Evolutionary conservation across 2,329 filamentous ascomycete species (phyloP), one percentile per base, ranked within the genome.

Genomic region (Neopestalotiopsis sp.): DNA sequence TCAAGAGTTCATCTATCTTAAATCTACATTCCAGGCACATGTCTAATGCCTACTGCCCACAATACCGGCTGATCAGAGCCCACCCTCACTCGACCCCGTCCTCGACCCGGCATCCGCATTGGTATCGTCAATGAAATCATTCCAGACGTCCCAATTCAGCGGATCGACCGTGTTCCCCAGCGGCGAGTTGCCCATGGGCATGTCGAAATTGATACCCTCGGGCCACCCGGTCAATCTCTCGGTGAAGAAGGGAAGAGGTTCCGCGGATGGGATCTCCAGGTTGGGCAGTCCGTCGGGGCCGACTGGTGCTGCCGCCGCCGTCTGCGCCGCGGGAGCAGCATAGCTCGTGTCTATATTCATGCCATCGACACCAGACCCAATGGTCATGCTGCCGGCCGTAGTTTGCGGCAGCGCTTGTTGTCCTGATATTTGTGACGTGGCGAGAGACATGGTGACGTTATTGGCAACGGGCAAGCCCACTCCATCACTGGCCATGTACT

Each of bases 41-140:
- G 24, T 28, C 24, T 28, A 28, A 28, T 30, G 20, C 3, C 20
- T 13, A n/a, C 28, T 59, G 30, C 34, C 32, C 34, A 28, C 24
- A 28, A 3, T 3, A 28, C 24, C 34, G 28, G 20, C 42, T 56
- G 4, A 59, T 32, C 30, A 53, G 28, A 28, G 70, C 28, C 68
- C 73, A 9, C 68, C 70, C 49, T 76, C 75, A 45, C 76, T 76
- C 1, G 72, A 74, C 7, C 71, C 72, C 4, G 75, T 75, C 40
- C 72, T 73, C 2, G 73, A 74, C 30, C 70, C 71, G n/a, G 65
- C 69, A 24, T 81, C 77, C 58, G 77, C 76, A 56, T 78, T 77
- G 4, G 82, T 80, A 65, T 85, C 83, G 42, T 76, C 75, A 56
- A 84, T 76, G 70, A 85, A 85, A 38, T 85, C 83, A 70, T 81